Percentiles rank a stretch among this genome's conserved stretches.
Evolutionary conservation across 176 grass and related monocot species (phyloP).

Genomic region (Oryza coarctata): DNA sequence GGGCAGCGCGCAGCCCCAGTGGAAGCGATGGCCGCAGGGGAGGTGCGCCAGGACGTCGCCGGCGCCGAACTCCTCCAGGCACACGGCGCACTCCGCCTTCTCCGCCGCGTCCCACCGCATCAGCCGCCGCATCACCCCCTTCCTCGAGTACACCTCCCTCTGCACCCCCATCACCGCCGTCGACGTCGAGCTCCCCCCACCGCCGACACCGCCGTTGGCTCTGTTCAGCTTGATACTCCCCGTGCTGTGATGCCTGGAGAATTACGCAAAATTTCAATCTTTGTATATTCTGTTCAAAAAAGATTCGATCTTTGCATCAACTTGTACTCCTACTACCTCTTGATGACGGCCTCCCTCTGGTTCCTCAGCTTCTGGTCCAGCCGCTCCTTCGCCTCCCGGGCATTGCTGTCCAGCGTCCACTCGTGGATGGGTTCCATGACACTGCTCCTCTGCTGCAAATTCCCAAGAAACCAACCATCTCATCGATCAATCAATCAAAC

Average conservation of each 20-base stretch:
- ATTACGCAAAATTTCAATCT: not conserved
- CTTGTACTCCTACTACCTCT: constrained; percentile 31
- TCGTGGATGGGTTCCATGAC: constrained; percentile 49
- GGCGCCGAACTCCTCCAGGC: constrained; percentile 77
- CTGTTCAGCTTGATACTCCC: constrained; percentile 54
- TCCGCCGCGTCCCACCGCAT: constrained; percentile 72
- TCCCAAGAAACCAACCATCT: not conserved
- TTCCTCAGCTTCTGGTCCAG: constrained; percentile 71
- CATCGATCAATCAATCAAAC: not conserved
- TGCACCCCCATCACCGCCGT: constrained; percentile 34
- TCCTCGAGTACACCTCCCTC: constrained; percentile 71
- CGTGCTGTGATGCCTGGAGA: constrained; percentile 61
- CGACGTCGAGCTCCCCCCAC: not conserved
- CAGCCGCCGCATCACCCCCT: constrained; percentile 53
- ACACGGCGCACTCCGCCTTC: constrained; percentile 75
- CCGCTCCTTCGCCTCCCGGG: constrained; percentile 83
- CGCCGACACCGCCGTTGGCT: not conserved
- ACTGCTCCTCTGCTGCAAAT: constrained; percentile 49
- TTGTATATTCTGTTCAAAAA: not conserved
- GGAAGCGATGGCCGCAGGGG: constrained; percentile 86
- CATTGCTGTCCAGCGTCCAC: constrained; percentile 65
- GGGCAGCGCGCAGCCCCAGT: constrained; percentile 74
- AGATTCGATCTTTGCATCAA: not conserved
- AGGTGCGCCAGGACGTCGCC: constrained; percentile 80
- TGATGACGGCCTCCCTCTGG: constrained; percentile 36